Base-by-base conservation (phyloP, 805 yeast genomes). In the Ogataea nakhonphanomensis region DNA sequence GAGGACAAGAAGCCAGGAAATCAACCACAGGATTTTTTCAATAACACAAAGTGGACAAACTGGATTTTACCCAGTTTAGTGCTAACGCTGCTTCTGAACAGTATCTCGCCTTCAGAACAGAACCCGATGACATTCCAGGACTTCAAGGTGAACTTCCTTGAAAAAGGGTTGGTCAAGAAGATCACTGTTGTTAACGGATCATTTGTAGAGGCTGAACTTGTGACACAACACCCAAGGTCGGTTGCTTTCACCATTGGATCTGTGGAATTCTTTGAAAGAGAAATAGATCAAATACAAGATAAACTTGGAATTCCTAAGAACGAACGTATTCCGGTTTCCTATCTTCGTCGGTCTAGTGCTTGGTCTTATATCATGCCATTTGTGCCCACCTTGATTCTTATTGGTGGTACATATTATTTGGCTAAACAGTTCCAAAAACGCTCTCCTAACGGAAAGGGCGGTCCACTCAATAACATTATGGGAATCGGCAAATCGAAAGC, bases 401-500 rank as follows among this genome's bases (percentile, higher is more conserved):
- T 93, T 53, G 97, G 90, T 28, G 96, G 96, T 37, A 74, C 93
- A 37, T 80, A 81, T 64, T 93, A 84, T 72, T 69, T 93, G 8
- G 43, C 58, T 5, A 48, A 39, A 12, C 60, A 53, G 30, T 17
- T 61, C 23, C 55, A 53, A 31, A 61, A 58, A 44, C 51, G 48
- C 30, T 49, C 59, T 62, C 81, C 90, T 31, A 68, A 66, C 14
- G 67, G 66, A 7, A 66, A 66, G 20, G 71, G 70, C 35, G 74
- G 88, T 33, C 91, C 91, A 3, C 76, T 84, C 45, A 89, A 89
- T 38, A 95, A 95, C 4, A 74, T 85, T 11, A 79, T 85, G 65
- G 76, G 77, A 39, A 85, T 90, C 57, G 96, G 97, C 43, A 87
- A 89, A 60, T 83, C 95, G 28, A 86, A 85, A 42, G 98, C 98